Conservation (phyloP, 352 stramenopile genomes). For the Lagenidium giganteum region DNA sequence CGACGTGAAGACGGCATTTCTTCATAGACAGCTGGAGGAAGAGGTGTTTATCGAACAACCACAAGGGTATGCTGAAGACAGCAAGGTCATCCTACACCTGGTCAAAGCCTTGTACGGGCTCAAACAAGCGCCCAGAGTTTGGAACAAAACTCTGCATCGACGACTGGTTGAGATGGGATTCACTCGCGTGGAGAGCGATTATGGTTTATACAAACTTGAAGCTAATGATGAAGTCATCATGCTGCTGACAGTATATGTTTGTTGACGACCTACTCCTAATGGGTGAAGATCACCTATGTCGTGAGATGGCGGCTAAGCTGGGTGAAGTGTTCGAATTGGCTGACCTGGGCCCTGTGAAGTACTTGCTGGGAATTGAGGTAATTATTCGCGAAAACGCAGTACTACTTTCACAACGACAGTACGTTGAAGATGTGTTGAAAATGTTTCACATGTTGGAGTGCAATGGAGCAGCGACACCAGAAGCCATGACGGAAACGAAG, state of each 20-base stretch:
- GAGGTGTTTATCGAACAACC: constrained; percentile 9
- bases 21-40: constrained; percentile 13
- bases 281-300: not conserved
- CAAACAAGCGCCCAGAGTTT: constrained; percentile 8
- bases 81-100: not conserved
- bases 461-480: no score
- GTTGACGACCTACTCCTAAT: constrained; percentile 9
- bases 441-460: no score
- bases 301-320: not conserved
- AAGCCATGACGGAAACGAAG: no score
- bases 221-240: constrained; percentile 1
- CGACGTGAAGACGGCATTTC: constrained; percentile 21
- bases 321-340: not conserved
- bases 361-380: constrained; percentile 5
- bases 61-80: not conserved
- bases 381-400: no score
- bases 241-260: constrained; percentile 7
- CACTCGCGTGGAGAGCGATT: not conserved
- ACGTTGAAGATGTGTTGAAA: no score
- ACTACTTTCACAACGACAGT: no score
- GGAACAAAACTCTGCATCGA: constrained; percentile 4
- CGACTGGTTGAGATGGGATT: constrained; percentile 5
- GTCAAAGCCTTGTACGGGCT: constrained; percentile 11
- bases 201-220: not conserved
- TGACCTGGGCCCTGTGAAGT: constrained; percentile 5